Base-by-base conservation (phyloP, 768 basidiomycete species). In the Dioszegia aurantiaca region DNA sequence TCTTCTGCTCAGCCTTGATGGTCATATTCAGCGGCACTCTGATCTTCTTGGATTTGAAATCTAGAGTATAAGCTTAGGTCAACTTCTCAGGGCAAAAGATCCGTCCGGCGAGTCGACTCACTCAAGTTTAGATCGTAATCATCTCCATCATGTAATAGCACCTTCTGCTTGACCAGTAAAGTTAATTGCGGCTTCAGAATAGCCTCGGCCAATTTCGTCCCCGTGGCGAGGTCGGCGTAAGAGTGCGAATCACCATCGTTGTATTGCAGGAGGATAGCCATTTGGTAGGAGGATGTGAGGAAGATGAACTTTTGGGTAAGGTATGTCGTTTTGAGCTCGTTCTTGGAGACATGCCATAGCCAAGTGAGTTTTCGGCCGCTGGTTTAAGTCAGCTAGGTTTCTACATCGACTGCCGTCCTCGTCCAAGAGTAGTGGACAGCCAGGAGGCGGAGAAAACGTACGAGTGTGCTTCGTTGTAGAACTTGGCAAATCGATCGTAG, bases 311-410 rank as follows among this genome's bases (percentile, higher is more conserved):
- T 95, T 78, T 92, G 90, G 70, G 86, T 87, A 54, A 90, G 81
- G 78, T 95, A 91, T 72, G 88, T 92, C 63, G 93, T 93, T 56
- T 87, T 85, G 5, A 99, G 83, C 75, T 99, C 95, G 78, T 93
- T 93, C 80, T 94, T 94, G 55, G 87, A 91, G 76, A 93, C 90
- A 71, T 97, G 94, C 95, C 95, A 99, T 10, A 98, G 79, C 94
- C 94, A 99, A 0, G 90, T 93, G 41, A 99, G 82, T 73, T 94
- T 94, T 60, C 94, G 87, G 14, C 92, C 94, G 2, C 73, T 76
- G n/a, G n/a, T n/a, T n/a, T n/a, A n/a, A n/a, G n/a, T n/a, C n/a
- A n/a, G n/a, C n/a, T n/a, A n/a, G n/a, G n/a, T n/a, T n/a, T n/a
- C n/a, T n/a, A n/a, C n/a, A n/a, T n/a, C n/a, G n/a, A 41, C 24